These are phyloP conservation scores for Mortierella sp. DNA, from an alignment of 371 early-diverging fungal genomes.

Conservation along the genomic window DNA sequence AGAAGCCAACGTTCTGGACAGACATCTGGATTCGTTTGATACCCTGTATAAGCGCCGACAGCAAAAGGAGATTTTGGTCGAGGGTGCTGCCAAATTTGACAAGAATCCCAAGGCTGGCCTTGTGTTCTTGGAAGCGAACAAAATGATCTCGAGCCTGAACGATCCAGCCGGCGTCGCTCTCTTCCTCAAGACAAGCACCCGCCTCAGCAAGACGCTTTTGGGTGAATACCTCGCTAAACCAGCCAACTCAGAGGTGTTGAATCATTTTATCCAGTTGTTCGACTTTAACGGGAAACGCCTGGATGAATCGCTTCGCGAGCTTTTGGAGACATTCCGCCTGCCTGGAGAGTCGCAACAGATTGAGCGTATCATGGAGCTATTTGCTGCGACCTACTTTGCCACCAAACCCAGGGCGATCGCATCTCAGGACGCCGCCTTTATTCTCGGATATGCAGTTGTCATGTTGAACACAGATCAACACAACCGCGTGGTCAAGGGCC, in stretches of 20 bases:
- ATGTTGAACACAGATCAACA: constrained; percentile 97
- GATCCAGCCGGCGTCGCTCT: constrained; percentile 72
- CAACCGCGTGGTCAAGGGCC: constrained; percentile 80
- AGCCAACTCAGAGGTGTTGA: constrained; percentile 81
- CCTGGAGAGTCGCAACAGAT: constrained; percentile 97
- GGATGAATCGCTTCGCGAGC: constrained; percentile 88
- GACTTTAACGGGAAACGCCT: constrained; percentile 87
- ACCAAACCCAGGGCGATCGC: constrained; percentile 75
- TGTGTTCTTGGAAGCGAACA: constrained; percentile 70
- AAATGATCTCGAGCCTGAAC: constrained; percentile 66
- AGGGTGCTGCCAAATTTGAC: constrained; percentile 89
- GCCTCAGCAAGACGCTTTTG: constrained; percentile 82
- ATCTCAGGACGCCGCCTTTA: constrained; percentile 80
- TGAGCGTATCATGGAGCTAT: constrained; percentile 90
- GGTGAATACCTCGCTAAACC: constrained; percentile 94
- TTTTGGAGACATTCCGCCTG: constrained; percentile 90
- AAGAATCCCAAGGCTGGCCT: constrained; percentile 89
- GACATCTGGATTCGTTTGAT: constrained; percentile 41
- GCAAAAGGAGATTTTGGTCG: constrained; percentile 79
- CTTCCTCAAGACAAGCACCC: constrained; percentile 81
- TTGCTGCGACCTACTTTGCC: constrained; percentile 84
- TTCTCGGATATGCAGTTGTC: constrained; percentile 90
- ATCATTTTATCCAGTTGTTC: constrained; percentile 87
- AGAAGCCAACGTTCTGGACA: constrained; percentile 32
- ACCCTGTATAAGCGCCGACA: constrained; percentile 54